Percentiles rank a stretch among this genome's conserved stretches.
Evolutionary conservation across 169 alveolate genomes (phyloP).

Genomic region (Miamiensis avidus): DNA sequence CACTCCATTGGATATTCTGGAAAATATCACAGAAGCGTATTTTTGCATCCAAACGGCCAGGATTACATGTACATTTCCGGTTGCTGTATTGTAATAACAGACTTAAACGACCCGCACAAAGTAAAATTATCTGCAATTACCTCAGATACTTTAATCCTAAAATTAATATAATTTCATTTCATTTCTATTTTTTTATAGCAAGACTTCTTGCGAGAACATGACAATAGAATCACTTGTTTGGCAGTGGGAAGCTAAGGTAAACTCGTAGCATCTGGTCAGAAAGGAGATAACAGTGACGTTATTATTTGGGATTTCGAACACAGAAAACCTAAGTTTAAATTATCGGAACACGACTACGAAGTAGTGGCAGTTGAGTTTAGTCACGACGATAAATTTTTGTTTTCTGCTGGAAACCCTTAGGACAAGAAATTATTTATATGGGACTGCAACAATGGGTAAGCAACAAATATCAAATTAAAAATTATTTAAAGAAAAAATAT

Average conservation of each 20-base stretch:
- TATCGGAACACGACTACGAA: constrained; percentile 82
- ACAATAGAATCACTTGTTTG: constrained; percentile 70
- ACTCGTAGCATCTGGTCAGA: constrained; percentile 69
- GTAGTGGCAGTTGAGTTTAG: constrained; percentile 67
- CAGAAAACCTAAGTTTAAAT: constrained; percentile 52
- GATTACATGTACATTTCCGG: constrained; percentile 80
- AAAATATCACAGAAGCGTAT: constrained; percentile 58
- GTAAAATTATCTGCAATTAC: not conserved
- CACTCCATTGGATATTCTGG: constrained; percentile 85
- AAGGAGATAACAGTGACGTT: constrained; percentile 75
- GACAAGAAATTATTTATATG: constrained; percentile 76
- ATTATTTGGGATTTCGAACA: constrained; percentile 68
- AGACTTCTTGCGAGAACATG: constrained; percentile 72
- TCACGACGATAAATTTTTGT: constrained; percentile 71
- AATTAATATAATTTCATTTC: too few relatives aligned
- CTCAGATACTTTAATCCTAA: not conserved
- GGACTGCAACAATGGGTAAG: constrained; percentile 66
- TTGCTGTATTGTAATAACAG: constrained; percentile 76
- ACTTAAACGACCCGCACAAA: constrained; percentile 78
- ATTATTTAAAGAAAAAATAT: too few relatives aligned
- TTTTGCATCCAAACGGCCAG: constrained; percentile 75
- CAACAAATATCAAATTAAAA: too few relatives aligned
- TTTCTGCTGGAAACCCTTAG: constrained; percentile 69
- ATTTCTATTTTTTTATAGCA: constrained; percentile 5
- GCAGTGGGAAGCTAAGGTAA: constrained; percentile 56